Percentiles rank a stretch among this genome's conserved stretches.
phyloP scores from a whole-genome alignment of 352 stramenopile species.

The Chrysophaeum taylorii region DNA sequence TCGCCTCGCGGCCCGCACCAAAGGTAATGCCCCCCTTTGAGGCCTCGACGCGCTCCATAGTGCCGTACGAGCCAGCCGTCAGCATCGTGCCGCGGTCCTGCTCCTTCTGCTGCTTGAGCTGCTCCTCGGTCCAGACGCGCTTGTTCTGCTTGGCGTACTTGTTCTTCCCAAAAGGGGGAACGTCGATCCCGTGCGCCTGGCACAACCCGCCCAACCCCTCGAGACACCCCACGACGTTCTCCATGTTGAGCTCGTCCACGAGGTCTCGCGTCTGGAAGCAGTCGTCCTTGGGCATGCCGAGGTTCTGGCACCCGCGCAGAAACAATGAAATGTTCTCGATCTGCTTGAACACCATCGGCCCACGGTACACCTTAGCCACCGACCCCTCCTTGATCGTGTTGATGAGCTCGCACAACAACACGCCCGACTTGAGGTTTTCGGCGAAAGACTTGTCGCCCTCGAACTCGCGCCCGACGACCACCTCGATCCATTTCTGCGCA shows the following conservation, averaged over 20 bases:
- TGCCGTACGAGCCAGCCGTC: background rate
- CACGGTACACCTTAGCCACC: background rate
- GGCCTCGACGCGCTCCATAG: background rate
- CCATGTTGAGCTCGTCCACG: background rate
- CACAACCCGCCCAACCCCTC: background rate
- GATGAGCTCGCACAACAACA: constrained; percentile 3
- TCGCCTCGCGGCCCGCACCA: no score
- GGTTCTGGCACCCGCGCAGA: background rate
- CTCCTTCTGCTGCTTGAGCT: background rate
- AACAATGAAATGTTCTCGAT: constrained; percentile 9
- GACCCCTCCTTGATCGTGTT: background rate
- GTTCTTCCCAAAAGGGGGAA: constrained; percentile 8
- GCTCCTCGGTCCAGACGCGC: background rate
- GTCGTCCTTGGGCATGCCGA: background rate
- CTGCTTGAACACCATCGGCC: background rate
- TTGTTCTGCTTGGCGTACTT: constrained; percentile 2
- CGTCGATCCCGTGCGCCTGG: background rate
- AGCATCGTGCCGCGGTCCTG: background rate
- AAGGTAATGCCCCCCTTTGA: background rate
- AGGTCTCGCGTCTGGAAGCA: constrained; percentile 4
- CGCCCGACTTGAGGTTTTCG: constrained; percentile 1
- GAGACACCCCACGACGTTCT: background rate
- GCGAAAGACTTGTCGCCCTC: background rate
- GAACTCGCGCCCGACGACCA: background rate
- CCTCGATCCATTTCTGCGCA: no score